Evolutionary conservation across 2,329 filamentous ascomycete genomes (phyloP).

Genomic region (Cladophialophora bantiana): DNA sequence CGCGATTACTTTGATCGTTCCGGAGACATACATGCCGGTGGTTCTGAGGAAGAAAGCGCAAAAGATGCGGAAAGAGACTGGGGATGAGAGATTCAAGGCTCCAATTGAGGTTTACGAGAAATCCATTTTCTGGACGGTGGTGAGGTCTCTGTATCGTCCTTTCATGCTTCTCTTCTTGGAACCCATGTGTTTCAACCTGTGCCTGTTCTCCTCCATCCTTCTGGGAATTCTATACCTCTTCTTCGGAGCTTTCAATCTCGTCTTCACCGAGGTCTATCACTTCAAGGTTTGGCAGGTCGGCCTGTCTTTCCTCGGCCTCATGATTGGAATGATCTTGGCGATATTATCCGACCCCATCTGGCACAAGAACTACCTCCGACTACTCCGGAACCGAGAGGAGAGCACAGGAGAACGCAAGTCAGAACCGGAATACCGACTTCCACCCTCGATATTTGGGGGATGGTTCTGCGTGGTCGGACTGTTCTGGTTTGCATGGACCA

Average conservation of each 20-base stretch:
- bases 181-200: constrained; percentile 51
- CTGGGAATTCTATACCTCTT: constrained; percentile 52
- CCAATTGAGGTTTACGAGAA: constrained; percentile 72
- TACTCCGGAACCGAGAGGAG: constrained; percentile 49
- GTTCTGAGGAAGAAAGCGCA: constrained; percentile 73
- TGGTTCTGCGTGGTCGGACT: constrained; percentile 79
- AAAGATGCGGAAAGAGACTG: constrained; percentile 70
- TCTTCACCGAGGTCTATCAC: constrained; percentile 50
- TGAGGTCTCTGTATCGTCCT: constrained; percentile 63
- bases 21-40: constrained; percentile 81
- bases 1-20: constrained; percentile 71
- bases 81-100: constrained; percentile 73
- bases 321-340: constrained; percentile 56
- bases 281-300: constrained; percentile 46
- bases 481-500: constrained; percentile 90
- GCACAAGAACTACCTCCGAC: constrained; percentile 53
- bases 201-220: constrained; percentile 52
- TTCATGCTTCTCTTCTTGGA: constrained; percentile 51
- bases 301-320: constrained; percentile 57
- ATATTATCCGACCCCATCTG: constrained; percentile 56
- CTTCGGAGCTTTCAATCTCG: constrained; percentile 52
- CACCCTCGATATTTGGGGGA: constrained; percentile 75
- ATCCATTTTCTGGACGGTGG: constrained; percentile 66
- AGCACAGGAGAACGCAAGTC: constrained; percentile 55
- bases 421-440: constrained; percentile 87